A percentile compares a stretch with the other conserved stretches of the same genome.
Conservation (phyloP, 345 rosid species). For the Acer negundo region DNA sequence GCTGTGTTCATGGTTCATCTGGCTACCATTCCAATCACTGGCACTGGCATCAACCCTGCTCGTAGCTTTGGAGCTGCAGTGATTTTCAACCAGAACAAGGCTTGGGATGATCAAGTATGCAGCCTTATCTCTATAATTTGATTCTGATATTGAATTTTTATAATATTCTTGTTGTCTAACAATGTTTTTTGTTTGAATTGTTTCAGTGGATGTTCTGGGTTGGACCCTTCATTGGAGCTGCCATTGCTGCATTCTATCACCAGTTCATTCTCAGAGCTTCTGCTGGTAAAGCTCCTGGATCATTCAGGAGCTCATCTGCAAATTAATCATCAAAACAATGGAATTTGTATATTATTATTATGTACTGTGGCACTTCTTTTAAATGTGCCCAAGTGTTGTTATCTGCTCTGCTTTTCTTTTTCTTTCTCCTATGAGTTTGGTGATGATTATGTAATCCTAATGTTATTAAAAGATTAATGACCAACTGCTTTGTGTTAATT, state of each 20-base stretch:
- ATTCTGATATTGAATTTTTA: background rate
- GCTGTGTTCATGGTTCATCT: conserved; percentile 76
- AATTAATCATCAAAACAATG: background rate
- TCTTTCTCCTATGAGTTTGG: background rate
- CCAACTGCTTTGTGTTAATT: background rate
- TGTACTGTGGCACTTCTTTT: conserved; percentile 18
- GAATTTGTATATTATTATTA: conserved; percentile 23
- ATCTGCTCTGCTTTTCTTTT: conserved; percentile 12
- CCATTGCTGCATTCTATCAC: conserved; percentile 63
- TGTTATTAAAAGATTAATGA: conserved; percentile 6
- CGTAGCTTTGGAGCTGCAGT: conserved; percentile 73
- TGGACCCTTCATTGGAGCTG: conserved; percentile 75
- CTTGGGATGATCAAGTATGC: conserved; percentile 65
- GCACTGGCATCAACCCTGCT: conserved; percentile 75
- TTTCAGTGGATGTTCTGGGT: conserved; percentile 78
- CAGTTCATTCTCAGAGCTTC: conserved; percentile 56
- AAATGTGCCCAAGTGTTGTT: conserved; percentile 8
- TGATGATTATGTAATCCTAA: conserved; percentile 4
- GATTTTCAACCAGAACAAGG: conserved; percentile 43
- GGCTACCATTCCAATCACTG: conserved; percentile 71
- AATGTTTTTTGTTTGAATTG: background rate
- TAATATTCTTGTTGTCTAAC: background rate
- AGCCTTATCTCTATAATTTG: background rate
- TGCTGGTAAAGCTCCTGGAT: conserved; percentile 52
- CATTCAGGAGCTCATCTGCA: conserved; percentile 56